Base-by-base conservation (phyloP, 1,139 yeast genomes). In the Saccharomyces hybrid region DNA sequence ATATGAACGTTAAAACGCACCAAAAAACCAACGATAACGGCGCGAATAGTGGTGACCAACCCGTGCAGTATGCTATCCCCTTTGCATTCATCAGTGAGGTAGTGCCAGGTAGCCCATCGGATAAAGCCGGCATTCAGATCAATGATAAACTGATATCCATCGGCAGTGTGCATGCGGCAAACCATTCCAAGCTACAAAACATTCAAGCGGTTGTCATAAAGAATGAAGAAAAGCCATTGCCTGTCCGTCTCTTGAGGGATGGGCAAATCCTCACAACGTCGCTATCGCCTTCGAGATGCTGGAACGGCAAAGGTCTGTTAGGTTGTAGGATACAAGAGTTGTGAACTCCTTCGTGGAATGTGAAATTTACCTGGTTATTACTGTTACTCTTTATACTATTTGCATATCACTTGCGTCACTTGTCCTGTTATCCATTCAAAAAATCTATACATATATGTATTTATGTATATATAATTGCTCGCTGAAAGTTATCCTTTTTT, bases 241-340 rank as follows among this genome's bases (percentile, higher is more conserved):
- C 60, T 2, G 38, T 68, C 6, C 60, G 55, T 23, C 50, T 67
- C 9, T 31, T 56, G 25, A 62, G 67, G 52, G 42, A 52, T 13
- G 56, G 57, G n/a, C 49, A 50, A 14, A 47, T 61, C 41, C 47
- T 57, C 11, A 56, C 59, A 14, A 47, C 67, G 28, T 56, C 50
- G 5, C 52, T 88, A 52, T 70, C 64, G 1, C 95, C 96, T 1
- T 70, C 78, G 1, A 70, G 71, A 9, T 67, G 73, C 11, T 88
- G 96, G 95, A 75, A 75, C 38, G 95, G 95, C 6, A 73, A 75
- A 32, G 95, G 96, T 1, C 68, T 84, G 28, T 72, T 88, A 30
- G 96, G 96, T 1, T 87, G 95, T 65, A 55, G 55, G 48, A 28
- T 49, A 26, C 46, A 32, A 27, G 49, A 53, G 27, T 16, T 47